These are phyloP conservation scores for Mucor piriformis DNA, from an alignment of 371 early-diverging fungal genomes.

Conservation along the genomic window DNA sequence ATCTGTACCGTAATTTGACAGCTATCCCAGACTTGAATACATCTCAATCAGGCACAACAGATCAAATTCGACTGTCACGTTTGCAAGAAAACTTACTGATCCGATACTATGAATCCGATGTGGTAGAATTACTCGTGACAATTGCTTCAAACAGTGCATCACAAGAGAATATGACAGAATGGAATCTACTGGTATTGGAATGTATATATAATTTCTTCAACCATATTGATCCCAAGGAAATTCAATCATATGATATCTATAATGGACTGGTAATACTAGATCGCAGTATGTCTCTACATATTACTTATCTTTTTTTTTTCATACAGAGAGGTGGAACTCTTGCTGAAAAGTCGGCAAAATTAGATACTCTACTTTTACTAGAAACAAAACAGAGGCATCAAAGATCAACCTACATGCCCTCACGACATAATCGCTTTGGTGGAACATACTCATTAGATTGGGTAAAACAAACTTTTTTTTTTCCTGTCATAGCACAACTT, in stretches of 20 bases:
- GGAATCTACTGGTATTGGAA: slow-evolving; percentile 69
- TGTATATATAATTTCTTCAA: slow-evolving; percentile 62
- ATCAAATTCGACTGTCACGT: slow-evolving; percentile 54
- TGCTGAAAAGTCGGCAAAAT: slow-evolving; percentile 16
- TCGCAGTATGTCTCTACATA: too few species aligned
- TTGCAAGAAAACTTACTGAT: slow-evolving; percentile 67
- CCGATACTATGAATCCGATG: slow-evolving; percentile 52
- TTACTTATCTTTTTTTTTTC: too few species aligned
- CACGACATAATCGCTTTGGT: slow-evolving; percentile 64
- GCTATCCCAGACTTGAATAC: slow-evolving; percentile 76
- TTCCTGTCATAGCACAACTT: neutral
- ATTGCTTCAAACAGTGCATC: slow-evolving; percentile 59
- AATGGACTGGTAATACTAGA: slow-evolving; percentile 6
- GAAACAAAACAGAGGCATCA: slow-evolving; percentile 35
- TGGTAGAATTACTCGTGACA: slow-evolving; percentile 61
- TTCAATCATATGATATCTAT: slow-evolving; percentile 24
- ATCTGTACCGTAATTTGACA: slow-evolving; percentile 79
- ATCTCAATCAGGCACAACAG: slow-evolving; percentile 38
- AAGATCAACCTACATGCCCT: slow-evolving; percentile 18
- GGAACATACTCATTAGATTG: slow-evolving; percentile 56
- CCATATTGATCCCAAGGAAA: slow-evolving; percentile 52
- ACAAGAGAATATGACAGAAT: slow-evolving; percentile 58
- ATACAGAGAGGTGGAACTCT: slow-evolving; percentile 9
- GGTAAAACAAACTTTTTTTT: slow-evolving; percentile 28
- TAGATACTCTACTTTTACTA: slow-evolving; percentile 31